phyloP scores from a whole-genome alignment of 495 filamentous ascomycete species.

The Talaromyces trachyspermus region DNA sequence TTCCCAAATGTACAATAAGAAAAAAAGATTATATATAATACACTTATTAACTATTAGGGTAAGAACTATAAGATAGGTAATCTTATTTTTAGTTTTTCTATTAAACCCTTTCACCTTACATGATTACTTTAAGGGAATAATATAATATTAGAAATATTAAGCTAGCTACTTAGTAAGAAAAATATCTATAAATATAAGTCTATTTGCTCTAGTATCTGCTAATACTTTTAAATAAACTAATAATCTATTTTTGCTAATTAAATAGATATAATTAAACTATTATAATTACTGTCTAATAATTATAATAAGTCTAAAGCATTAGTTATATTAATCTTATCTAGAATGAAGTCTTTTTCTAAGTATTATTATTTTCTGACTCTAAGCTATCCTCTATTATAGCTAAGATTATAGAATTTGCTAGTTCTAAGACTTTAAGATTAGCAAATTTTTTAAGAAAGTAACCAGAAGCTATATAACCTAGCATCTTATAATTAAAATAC shows the following conservation, averaged over 20 bases:
- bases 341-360: background rate
- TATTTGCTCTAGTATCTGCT: conserved; percentile 8
- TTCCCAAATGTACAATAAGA: background rate
- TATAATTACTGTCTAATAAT: conserved; percentile 1
- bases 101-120: background rate
- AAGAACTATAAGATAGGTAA: conserved; percentile 1
- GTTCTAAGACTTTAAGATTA: too few species aligned
- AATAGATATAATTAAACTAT: conserved; percentile 9
- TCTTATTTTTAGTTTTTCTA: background rate
- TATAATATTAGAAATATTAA: background rate
- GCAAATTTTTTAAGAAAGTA: too few species aligned
- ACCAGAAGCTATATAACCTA: too few species aligned
- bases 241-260: conserved; percentile 9
- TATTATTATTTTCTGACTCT: background rate
- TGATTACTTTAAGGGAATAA: background rate
- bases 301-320: conserved; percentile 1
- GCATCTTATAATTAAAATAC: too few species aligned
- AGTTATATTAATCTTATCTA: background rate
- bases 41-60: background rate
- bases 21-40: background rate
- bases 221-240: conserved; percentile 3
- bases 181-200: conserved; percentile 7
- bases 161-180: background rate
- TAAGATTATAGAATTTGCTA: too few species aligned
- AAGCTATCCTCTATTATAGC: too few species aligned